Percentiles rank a stretch among this genome's conserved stretches.
Evolutionary conservation across 345 rosid species (phyloP).

Genomic region (Populus alba): DNA sequence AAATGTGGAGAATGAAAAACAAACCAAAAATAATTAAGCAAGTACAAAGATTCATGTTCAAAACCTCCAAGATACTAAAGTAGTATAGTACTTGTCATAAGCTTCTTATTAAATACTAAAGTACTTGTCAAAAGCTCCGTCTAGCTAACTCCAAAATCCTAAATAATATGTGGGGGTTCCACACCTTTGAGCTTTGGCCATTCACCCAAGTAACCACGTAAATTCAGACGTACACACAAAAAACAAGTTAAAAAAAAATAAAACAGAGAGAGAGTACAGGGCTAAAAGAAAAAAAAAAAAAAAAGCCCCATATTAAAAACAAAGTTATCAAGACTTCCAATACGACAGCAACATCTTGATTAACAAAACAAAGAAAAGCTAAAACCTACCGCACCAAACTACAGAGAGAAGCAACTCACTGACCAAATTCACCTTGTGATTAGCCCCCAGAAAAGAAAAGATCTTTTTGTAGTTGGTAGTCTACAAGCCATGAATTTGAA

Average conservation of each 20-base stretch:
- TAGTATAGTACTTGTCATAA: background rate
- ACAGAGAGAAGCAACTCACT: background rate
- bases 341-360: background rate
- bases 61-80: background rate
- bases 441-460: background rate
- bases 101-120: slow-evolving; percentile 9
- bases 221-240: slow-evolving; percentile 30
- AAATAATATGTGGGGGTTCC: slow-evolving; percentile 10
- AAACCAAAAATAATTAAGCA: slow-evolving; percentile 1
- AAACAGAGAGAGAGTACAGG: slow-evolving; percentile 2
- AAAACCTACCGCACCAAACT: background rate
- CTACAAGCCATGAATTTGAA: background rate
- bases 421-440: background rate
- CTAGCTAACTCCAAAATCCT: slow-evolving; percentile 2
- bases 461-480: background rate
- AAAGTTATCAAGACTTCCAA: no score
- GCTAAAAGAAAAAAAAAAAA: background rate
- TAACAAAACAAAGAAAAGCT: background rate
- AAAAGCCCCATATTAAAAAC: background rate
- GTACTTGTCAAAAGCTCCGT: slow-evolving; percentile 21
- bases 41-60: background rate
- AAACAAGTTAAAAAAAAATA: background rate
- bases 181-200: background rate
- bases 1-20: background rate
- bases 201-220: slow-evolving; percentile 7